Base-by-base conservation (phyloP, 345 rosid genomes). In the Trapa incisa region DNA sequence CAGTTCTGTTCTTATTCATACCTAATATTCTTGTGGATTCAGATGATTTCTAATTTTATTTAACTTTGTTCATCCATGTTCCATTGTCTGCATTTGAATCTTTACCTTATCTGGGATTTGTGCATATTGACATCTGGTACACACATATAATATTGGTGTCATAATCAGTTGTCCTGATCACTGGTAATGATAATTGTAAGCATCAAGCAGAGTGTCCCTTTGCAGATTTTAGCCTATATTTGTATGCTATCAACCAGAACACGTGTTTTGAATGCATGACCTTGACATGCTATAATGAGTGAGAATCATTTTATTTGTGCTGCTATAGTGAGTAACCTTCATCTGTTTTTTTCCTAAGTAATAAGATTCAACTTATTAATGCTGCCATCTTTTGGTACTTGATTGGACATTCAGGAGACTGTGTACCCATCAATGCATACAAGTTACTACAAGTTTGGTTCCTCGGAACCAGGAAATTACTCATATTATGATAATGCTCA, bases 361-460 rank as follows among this genome's bases (percentile, higher is more conserved):
- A 13, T 58, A 58, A 32, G 14, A 32, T 58, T 58, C 15, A 8
- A 9, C 64, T 22, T 37, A 50, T 17, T 62, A 32, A 12, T 65
- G 65, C 29, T 47, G 70, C 63, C 60, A 37, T 56, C 29, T 22
- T 22, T 22, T 22, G 48, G 48, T 32, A 45, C 50, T 47, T 16
- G 14, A 33, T 61, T 39, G 43, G 61, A 22, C 47, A 7, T 74
- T 77, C 80, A 89, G 96, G 87, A 89, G 63, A 79, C 73, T 76
- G 68, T 75, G 8, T 83, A 82, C 68, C 84, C 91, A 6, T 75
- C 83, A 13, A 65, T 72, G 73, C 69, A 77, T 76, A 66, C 85
- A 33, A 81, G 70, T 73, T 82, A 76, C 77, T 85, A 80, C 77
- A 89, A 89, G 75, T 81, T 80, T 65, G 85, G 87, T 43, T 37